Evolutionary conservation across 768 basidiomycete genomes (phyloP), one percentile per base, ranked within the genome.

Genomic region (Auricularia sp.): DNA sequence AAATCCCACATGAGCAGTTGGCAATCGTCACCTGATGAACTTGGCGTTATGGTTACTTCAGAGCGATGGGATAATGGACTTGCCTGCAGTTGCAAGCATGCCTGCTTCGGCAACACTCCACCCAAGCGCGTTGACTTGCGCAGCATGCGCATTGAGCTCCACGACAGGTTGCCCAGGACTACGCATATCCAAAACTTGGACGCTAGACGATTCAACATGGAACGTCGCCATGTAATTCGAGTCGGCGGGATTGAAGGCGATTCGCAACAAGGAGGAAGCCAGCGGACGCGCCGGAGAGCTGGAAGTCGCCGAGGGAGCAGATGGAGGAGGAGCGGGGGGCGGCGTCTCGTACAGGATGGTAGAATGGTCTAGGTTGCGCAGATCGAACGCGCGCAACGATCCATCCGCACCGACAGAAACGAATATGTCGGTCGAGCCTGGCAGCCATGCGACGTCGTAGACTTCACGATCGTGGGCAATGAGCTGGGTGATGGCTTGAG

Each of bases 401-500:
- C 97, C 97, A 72, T 99, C 97, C 36, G 96, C 96, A 29, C 97
- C 97, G 33, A 98, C 97, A 4, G 94, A 97, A 44, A 98, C 94
- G 73, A 99, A 99, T 68, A 98, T 93, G 73, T 98, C 94, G 13
- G 92, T 93, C 8, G 93, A 95, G 33, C 87, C 85, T 4, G 97
- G 97, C 13, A 98, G 83, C 96, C 97, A 99, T n/a, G 94, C 94
- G 51, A 97, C 94, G 73, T 98, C 94, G 77, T 95, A 96, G 14
- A 94, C 94, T 77, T 95, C 90, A 59, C 92, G 86, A 79, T 98
- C 94, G 76, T 97, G 96, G 0, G 96, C 94, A 71, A 97, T 96
- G 66, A 99, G 85, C 75, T 98, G 97, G 2, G 97, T 99, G 73
- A 98, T 85, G 33, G 97, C 96, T 6, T 90, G 88, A 33, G 87